phyloP scores from a whole-genome alignment of 352 stramenopile species.

The Globisporangium sylvaticum region DNA sequence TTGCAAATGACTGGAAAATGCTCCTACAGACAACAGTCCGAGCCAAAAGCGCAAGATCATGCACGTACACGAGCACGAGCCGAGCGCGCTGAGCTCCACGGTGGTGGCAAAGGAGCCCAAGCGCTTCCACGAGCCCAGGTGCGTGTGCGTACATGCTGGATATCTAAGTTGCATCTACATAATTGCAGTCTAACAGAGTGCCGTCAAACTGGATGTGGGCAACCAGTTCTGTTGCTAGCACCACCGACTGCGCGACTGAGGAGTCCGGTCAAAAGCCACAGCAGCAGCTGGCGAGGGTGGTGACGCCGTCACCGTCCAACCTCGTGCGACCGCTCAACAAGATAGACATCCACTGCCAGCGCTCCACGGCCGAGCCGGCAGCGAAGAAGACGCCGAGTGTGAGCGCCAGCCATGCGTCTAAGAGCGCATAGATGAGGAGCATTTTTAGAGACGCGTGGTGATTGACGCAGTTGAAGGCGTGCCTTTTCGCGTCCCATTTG shows the following conservation, averaged over 20 bases:
- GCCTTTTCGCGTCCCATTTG: constrained; percentile 1
- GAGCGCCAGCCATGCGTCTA: constrained; percentile 3
- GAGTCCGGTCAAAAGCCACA: not conserved
- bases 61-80: constrained; percentile 35
- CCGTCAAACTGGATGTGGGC: not conserved
- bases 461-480: not conserved
- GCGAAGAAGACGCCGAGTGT: not conserved
- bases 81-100: constrained; percentile 25
- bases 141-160: constrained; percentile 1
- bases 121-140: constrained; percentile 52
- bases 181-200: not conserved
- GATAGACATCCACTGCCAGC: constrained; percentile 40
- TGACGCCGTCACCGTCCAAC: constrained; percentile 41
- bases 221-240: not conserved
- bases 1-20: constrained; percentile 9
- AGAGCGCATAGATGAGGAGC: constrained; percentile 7
- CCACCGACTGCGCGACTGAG: not conserved
- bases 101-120: constrained; percentile 52
- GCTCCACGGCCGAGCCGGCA: not conserved
- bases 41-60: constrained; percentile 74
- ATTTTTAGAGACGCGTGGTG: not conserved
- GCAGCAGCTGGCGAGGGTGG: constrained; percentile 10
- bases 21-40: constrained; percentile 35
- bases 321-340: constrained; percentile 55
- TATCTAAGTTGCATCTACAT: not conserved